Evolutionary conservation across 169 alveolate species (phyloP), one percentile per base, ranked within the genome.

Genomic region (Eimeria praecox): DNA sequence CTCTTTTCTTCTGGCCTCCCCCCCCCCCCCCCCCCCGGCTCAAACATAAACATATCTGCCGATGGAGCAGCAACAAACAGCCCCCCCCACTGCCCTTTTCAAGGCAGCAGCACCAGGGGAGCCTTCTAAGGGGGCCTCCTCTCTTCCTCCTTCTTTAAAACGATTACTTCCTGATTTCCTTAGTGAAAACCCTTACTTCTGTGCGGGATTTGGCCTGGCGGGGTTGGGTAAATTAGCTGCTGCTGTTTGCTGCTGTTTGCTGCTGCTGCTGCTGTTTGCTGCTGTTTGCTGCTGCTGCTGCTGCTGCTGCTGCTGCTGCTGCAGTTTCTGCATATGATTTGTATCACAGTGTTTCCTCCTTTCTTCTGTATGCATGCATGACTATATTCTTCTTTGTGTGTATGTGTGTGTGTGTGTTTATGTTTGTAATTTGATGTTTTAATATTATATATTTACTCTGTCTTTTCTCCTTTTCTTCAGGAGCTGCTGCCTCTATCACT

Each of bases 201-300:
- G 75, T 44, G 97, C 90, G 44, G 97, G 89, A 46, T 94, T 85
- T 12, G 96, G 96, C 35, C 90, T 95, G 30, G 94, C 90, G 0
- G 96, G 94, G 40, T 35, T 91, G 22, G 95, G 95, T 59, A 49
- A 1, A 89, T 35, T 33, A 1, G 56, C 30, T 78, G 89, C 42
- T 49, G 38, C 27, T 78, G 83, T 52, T 52, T 69, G 82, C 35
- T 44, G 91, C 91, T 8, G 24, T 14, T 14, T 16, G 78, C 30
- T 54, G 92, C 92, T 85, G 77, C 77, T 35, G 46, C 66, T 82
- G 71, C 46, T 44, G 6, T 52, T 9, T 14, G 6, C 59, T 52
- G 6, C 20, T 62, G 94, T 89, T 69, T 49, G 42, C 49, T 1
- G 66, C 20, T 75, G 64, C 90, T 27, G 91, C 83, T 71, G 83